A percentile compares a stretch with the other conserved stretches of the same genome.
phyloP scores from a whole-genome alignment of 2,329 filamentous ascomycete genomes.

The Pseudogymnoascus sp. region DNA sequence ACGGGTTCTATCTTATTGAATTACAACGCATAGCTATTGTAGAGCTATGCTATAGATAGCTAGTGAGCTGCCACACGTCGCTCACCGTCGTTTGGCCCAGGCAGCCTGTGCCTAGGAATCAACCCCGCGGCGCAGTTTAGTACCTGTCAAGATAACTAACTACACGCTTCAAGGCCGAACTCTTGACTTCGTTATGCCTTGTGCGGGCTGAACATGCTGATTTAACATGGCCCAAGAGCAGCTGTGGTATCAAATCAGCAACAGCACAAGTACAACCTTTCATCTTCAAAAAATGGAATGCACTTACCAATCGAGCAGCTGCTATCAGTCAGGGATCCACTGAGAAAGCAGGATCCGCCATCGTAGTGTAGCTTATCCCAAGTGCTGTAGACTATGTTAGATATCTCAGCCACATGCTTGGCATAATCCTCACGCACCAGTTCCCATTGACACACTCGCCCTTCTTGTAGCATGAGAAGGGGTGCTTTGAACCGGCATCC shows the following conservation, averaged over 20 bases:
- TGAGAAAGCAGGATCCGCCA: neutral
- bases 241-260: neutral
- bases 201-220: neutral
- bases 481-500: neutral
- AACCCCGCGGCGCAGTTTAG: neutral
- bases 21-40: neutral
- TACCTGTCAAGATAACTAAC: neutral
- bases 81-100: neutral
- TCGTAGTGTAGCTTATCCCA: neutral
- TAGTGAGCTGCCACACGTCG: neutral
- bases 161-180: neutral
- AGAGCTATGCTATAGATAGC: neutral
- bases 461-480: conserved; percentile 3
- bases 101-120: neutral
- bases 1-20: neutral
- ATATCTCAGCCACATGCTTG: neutral
- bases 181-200: neutral
- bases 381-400: neutral
- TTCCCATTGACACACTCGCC: neutral
- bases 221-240: neutral
- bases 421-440: neutral
- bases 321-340: neutral
- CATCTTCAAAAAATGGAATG: neutral
- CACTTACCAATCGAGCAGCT: neutral
- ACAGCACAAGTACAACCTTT: neutral